A percentile compares a stretch with the other conserved stretches of the same genome.
Conservation (phyloP, 768 basidiomycete genomes). For the Megacollybia marginata region DNA sequence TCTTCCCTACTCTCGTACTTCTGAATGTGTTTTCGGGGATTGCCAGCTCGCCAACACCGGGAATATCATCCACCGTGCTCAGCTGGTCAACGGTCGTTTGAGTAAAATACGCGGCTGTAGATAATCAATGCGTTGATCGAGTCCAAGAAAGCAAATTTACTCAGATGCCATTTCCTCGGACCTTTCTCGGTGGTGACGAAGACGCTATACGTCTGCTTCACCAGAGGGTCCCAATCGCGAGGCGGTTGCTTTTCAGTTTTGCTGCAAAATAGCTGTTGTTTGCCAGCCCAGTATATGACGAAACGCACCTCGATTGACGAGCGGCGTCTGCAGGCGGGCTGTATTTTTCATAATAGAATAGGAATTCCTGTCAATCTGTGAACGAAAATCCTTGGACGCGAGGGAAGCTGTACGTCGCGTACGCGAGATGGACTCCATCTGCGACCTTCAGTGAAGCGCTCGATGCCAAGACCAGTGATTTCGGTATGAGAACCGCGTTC, state of each 20-base stretch:
- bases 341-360: conserved; percentile 80
- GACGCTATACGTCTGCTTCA: conserved; percentile 83
- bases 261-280: background rate
- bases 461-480: conserved; percentile 73
- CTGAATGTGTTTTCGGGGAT: conserved; percentile 65
- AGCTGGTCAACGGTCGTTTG: conserved; percentile 67
- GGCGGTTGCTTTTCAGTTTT: conserved; percentile 41
- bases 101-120: conserved; percentile 75
- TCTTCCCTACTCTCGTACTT: conserved; percentile 55
- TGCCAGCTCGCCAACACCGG: conserved; percentile 46
- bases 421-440: conserved; percentile 81
- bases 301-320: conserved; percentile 32
- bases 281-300: conserved; percentile 1
- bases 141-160: conserved; percentile 32
- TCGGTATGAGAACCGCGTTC: conserved; percentile 68
- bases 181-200: conserved; percentile 63
- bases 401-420: conserved; percentile 46
- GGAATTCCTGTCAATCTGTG: conserved; percentile 53
- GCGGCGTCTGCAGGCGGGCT: conserved; percentile 35
- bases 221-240: conserved; percentile 58
- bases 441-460: conserved; percentile 79
- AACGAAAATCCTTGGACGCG: conserved; percentile 14
- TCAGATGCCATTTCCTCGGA: conserved; percentile 76
- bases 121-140: conserved; percentile 2
- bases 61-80: conserved; percentile 63